Base-by-base conservation (phyloP, 305 asterid species). In the Solanum hybrid region DNA sequence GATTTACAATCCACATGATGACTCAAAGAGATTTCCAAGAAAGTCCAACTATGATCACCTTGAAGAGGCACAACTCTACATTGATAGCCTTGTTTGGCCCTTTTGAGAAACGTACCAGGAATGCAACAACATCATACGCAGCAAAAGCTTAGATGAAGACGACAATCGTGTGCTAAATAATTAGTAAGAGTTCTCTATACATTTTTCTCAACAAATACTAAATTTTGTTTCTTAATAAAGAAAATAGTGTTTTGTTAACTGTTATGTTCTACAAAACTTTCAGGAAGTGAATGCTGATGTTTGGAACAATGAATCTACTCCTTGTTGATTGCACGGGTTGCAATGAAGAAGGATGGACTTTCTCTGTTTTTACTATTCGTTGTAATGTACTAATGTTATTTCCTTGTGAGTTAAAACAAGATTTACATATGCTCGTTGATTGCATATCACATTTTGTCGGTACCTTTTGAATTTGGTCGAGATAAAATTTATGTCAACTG, bases 71-170 rank as follows among this genome's bases (percentile, higher is more conserved):
- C 87, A 81, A 14, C 20, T 90, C 83, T 95, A 91, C 67, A 87
- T 93, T 80, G 97, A 96, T 89, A 95, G 93, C 91, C 91, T 94
- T 35, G 94, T 93, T 87, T 94, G 94, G 36, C 33, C 85, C 34
- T 79, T 36, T n/a, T 11, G 11, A 4, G 24, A 5, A 36, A 35
- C 4, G 92, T 94, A 36, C 28, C 8, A 46, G 8, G 64, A 46
- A 46, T 46, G 64, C 64, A 46, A 14, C 64, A 46, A 46, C n/a
- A 46, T 46, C 22, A 46, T 0, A 46, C 3, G 8, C 22, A 46
- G 3, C 22, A 46, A 46, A 46, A 46, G 8, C 22, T 46, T 6
- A 46, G 22, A 16, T 46, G 64, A 46, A 46, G 64, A 46, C 1
- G 4, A 2, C 22, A 46, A 14, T 46, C 8, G 6, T 46, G 64